Percentiles rank a stretch among this genome's conserved stretches.
These are phyloP conservation scores for Venustampulla echinocandica DNA, from an alignment of 495 filamentous ascomycete genomes.

Conservation along the genomic window DNA sequence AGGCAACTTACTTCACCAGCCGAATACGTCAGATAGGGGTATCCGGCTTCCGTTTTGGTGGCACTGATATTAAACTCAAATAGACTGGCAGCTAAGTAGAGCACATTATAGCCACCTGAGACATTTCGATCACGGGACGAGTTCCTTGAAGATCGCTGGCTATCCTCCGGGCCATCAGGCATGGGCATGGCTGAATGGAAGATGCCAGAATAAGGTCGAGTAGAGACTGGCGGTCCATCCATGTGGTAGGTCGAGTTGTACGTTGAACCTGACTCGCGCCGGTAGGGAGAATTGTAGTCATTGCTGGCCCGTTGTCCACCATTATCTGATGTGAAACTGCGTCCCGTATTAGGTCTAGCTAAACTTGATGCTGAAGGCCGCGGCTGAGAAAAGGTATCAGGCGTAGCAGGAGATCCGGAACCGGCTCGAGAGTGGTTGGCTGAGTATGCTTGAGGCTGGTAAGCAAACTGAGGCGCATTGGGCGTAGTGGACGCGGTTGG, in stretches of 20 bases:
- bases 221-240: slow-evolving; percentile 18
- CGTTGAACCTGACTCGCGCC: slow-evolving; percentile 27
- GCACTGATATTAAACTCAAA: slow-evolving; percentile 96
- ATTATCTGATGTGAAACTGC: slow-evolving; percentile 37
- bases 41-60: slow-evolving; percentile 84
- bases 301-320: slow-evolving; percentile 20
- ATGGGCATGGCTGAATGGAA: slow-evolving; percentile 85
- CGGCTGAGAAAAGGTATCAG: slow-evolving; percentile 30
- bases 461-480: slow-evolving; percentile 40
- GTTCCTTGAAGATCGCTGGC: slow-evolving; percentile 32
- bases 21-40: slow-evolving; percentile 91
- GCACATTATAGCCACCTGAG: slow-evolving; percentile 37
- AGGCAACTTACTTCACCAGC: slow-evolving; percentile 63
- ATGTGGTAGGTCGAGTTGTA: slow-evolving; percentile 16
- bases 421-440: slow-evolving; percentile 26
- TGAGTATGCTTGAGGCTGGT: slow-evolving; percentile 39
- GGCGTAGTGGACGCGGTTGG: slow-evolving; percentile 36
- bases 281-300: slow-evolving; percentile 40
- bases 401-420: slow-evolving; percentile 35
- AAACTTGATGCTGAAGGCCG: slow-evolving; percentile 24
- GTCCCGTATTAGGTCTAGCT: slow-evolving; percentile 40
- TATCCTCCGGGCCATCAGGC: slow-evolving; percentile 52
- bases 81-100: slow-evolving; percentile 88
- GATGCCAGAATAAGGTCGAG: slow-evolving; percentile 50
- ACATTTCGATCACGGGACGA: slow-evolving; percentile 41